These are phyloP conservation scores for Zygosaccharomyces sapae DNA, from an alignment of 1,139 yeast genomes.

Conservation along the genomic window DNA sequence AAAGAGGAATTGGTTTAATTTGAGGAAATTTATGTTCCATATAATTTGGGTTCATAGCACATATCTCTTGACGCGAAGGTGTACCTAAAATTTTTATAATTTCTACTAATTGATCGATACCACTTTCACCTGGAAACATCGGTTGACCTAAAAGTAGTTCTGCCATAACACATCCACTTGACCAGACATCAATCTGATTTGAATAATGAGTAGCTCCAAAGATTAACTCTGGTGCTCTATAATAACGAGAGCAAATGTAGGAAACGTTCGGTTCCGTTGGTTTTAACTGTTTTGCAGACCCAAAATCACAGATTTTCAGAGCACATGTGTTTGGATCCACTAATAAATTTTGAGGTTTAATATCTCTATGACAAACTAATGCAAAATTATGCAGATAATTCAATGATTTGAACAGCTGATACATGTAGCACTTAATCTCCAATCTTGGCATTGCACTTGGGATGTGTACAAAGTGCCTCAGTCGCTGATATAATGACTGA, in stretches of 20 bases:
- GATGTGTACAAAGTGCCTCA: constrained; percentile 75
- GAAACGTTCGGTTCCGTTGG: constrained; percentile 93
- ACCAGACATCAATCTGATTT: constrained; percentile 97
- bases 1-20: constrained; percentile 87
- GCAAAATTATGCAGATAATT: constrained; percentile 80
- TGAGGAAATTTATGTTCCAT: constrained; percentile 97
- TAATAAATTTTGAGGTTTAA: constrained; percentile 90
- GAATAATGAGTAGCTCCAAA: constrained; percentile 91
- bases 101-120: constrained; percentile 95
- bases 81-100: constrained; percentile 94
- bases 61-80: constrained; percentile 87
- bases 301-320: constrained; percentile 91
- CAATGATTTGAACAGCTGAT: constrained; percentile 85
- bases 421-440: constrained; percentile 85
- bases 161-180: constrained; percentile 98
- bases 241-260: constrained; percentile 92
- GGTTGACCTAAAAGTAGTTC: constrained; percentile 94
- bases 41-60: constrained; percentile 94
- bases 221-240: constrained; percentile 90
- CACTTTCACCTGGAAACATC: constrained; percentile 94
- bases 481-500: constrained; percentile 87
- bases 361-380: constrained; percentile 95
- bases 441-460: constrained; percentile 78
- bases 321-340: constrained; percentile 82
- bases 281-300: constrained; percentile 91